phyloP scores from a whole-genome alignment of 2,329 filamentous ascomycete genomes.

The Furcasterigmium sp. region DNA sequence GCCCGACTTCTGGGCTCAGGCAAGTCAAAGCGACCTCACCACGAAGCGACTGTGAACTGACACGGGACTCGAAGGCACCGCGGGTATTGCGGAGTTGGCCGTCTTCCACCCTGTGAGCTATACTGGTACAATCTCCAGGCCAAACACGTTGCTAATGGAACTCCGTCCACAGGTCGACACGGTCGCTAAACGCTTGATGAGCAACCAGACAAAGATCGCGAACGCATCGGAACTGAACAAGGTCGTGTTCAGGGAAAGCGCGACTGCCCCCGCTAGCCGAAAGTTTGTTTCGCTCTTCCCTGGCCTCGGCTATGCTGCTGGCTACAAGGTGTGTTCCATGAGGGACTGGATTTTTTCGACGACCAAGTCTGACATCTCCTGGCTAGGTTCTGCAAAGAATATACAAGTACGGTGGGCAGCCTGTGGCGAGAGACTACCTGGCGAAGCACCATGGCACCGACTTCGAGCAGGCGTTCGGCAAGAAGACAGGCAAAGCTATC shows the following conservation, averaged over 20 bases:
- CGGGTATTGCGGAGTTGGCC: constrained; percentile 87
- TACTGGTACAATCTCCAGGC: not conserved
- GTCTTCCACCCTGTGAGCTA: constrained; percentile 94
- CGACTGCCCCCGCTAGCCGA: constrained; percentile 58
- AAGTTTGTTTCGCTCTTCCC: constrained; percentile 97
- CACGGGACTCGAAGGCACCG: constrained; percentile 63
- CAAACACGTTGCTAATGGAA: not conserved
- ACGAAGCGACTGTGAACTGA: constrained; percentile 7
- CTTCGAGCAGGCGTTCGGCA: constrained; percentile 88
- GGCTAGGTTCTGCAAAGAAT: constrained; percentile 78
- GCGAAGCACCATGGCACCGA: constrained; percentile 70
- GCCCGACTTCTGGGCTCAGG: constrained; percentile 90
- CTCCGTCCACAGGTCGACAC: constrained; percentile 77
- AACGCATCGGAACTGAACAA: constrained; percentile 78
- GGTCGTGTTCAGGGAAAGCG: constrained; percentile 92
- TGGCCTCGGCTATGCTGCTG: constrained; percentile 92
- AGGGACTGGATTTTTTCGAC: not conserved
- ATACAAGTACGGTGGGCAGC: constrained; percentile 98
- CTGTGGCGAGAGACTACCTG: constrained; percentile 88
- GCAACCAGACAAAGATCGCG: constrained; percentile 87
- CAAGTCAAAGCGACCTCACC: constrained; percentile 29
- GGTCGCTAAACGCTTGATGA: constrained; percentile 98
- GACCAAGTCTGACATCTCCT: constrained; percentile 3
- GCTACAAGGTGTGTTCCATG: constrained; percentile 70
- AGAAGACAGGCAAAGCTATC: constrained; percentile 96